A percentile compares a stretch with the other conserved stretches of the same genome.
These are phyloP conservation scores for Neonothopanus nambi DNA, from an alignment of 1,284 basidiomycete genomes.

Conservation along the genomic window DNA sequence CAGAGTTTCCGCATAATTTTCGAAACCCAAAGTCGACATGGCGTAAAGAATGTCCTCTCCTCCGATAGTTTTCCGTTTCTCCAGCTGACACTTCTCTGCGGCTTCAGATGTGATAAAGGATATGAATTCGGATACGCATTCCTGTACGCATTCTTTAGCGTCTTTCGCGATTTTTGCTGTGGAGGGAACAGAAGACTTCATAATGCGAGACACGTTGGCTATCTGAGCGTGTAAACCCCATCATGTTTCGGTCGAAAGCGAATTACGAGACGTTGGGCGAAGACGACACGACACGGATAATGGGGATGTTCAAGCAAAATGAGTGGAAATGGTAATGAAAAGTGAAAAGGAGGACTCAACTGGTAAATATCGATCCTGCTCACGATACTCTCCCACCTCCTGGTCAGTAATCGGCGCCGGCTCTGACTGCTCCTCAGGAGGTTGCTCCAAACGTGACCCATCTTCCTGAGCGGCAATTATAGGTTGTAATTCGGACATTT, in stretches of 20 bases:
- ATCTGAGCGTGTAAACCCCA: no score
- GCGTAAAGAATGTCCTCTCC: slow-evolving; percentile 91
- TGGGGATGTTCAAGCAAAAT: neutral
- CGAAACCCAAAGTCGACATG: slow-evolving; percentile 88
- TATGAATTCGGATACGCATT: slow-evolving; percentile 96
- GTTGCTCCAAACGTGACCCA: slow-evolving; percentile 17
- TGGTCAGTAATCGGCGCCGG: slow-evolving; percentile 82
- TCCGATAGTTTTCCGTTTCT: slow-evolving; percentile 79
- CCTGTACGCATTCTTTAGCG: slow-evolving; percentile 95
- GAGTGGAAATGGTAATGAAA: neutral
- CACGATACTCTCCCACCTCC: slow-evolving; percentile 88
- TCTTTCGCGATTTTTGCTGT: slow-evolving; percentile 98
- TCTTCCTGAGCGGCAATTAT: slow-evolving; percentile 4
- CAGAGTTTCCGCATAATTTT: slow-evolving; percentile 90
- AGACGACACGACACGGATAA: neutral
- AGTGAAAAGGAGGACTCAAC: slow-evolving; percentile 44
- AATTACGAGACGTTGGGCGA: neutral
- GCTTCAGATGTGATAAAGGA: slow-evolving; percentile 93
- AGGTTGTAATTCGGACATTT: no score
- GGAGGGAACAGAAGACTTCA: slow-evolving; percentile 87
- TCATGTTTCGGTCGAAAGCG: no score
- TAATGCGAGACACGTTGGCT: slow-evolving; percentile 93
- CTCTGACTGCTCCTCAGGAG: slow-evolving; percentile 47
- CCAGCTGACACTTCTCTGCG: slow-evolving; percentile 83
- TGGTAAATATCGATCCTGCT: slow-evolving; percentile 89